A percentile compares a stretch with the other conserved stretches of the same genome.
Evolutionary conservation across 805 yeast genomes (phyloP).

Genomic region (Candida cerambycidarum): DNA sequence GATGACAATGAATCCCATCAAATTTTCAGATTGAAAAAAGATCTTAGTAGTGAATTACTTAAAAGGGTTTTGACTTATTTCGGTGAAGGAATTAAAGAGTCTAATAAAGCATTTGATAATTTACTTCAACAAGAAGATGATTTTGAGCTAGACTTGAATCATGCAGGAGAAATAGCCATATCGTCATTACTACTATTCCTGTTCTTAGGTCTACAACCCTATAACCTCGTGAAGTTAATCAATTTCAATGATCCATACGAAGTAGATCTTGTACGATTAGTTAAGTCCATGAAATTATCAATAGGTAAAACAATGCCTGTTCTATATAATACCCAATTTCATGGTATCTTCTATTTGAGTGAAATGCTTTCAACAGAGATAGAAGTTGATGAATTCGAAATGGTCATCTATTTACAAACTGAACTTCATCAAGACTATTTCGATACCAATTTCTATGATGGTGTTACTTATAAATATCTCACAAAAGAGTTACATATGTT

Average conservation of each 20-base stretch:
- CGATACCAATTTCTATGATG: neutral
- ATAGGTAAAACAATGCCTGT: conserved; percentile 1
- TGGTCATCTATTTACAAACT: neutral
- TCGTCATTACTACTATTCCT: conserved; percentile 4
- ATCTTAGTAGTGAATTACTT: neutral
- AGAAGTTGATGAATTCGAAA: neutral
- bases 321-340: conserved; percentile 3
- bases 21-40: neutral
- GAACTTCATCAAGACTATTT: neutral
- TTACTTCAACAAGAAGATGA: neutral
- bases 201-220: conserved; percentile 4
- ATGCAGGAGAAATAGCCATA: conserved; percentile 3
- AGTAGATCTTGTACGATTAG: conserved; percentile 3
- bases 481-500: neutral
- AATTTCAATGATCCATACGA: conserved; percentile 1
- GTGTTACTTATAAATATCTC: neutral
- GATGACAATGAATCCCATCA: neutral
- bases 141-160: neutral
- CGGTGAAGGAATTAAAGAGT: neutral
- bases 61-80: conserved; percentile 2
- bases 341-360: conserved; percentile 5
- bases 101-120: neutral
- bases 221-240: neutral
- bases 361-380: conserved; percentile 1
- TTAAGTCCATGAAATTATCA: conserved; percentile 7